Evolutionary conservation across 129 eudicot genomes (phyloP), one percentile per base, ranked within the genome.

Genomic region (Pulicaria dysenterica): DNA sequence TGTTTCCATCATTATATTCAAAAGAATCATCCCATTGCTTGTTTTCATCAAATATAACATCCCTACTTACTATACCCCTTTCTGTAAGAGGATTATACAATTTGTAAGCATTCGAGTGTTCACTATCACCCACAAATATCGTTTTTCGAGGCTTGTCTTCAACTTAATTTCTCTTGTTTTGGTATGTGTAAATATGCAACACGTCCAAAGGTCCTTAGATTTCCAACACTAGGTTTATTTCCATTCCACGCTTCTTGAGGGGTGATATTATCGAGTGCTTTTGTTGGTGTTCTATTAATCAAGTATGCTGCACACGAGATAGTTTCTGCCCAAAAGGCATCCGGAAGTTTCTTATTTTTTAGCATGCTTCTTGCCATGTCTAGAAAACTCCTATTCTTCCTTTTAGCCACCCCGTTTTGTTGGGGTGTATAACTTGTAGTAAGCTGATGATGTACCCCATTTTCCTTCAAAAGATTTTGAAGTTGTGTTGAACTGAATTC

Each of bases 241-340:
- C 67, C 67, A 13, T 7, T n/a, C 59, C 74, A 76, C 0, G 80
- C 67, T 57, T 76, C 74, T 24, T 76, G 59, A 4, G 80, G 66
- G 14, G 74, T 67, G 2, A 9, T 54, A 17, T 56, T 31, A 3
- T 4, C 5, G 2, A 45, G 39, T 0, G 11, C 24, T 13, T 5
- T 13, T 15, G 57, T 48, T 6, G n/a, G 56, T 7, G 10, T 7
- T 46, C 57, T 19, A 7, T 66, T 66, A 1, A 66, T 2, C 12
- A 66, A 6, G 47, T 66, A 16, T 3, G 5, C 17, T 0, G 42
- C 17, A 34, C 56, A 47, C 0, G 11, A 12, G 6, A 11, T 44
- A 1, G 43, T 57, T 11, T 66, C 57, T 0, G 10, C 71, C 71
- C 57, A 66, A 17, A 9, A 66, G 0, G 3, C 2, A 1, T 47